Conservation (phyloP, 139 green algal species). For the Pedinophyceae sp. region DNA sequence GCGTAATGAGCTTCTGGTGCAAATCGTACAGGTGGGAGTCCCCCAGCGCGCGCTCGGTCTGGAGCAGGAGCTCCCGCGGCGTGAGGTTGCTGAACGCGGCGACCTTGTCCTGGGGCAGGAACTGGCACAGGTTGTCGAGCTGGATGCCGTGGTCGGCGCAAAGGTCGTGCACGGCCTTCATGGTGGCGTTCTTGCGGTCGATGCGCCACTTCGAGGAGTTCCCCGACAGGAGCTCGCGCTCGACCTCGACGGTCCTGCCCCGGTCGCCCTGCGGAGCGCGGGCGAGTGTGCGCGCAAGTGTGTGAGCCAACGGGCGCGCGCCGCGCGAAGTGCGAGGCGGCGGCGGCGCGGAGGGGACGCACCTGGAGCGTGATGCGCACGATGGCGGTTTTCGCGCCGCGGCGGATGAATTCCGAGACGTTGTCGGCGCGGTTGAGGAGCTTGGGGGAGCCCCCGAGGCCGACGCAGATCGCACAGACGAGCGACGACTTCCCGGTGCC, state of each 20-base stretch:
- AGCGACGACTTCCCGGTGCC: slow-evolving; percentile 85
- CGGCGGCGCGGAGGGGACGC: no score
- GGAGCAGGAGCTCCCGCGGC: slow-evolving; percentile 55
- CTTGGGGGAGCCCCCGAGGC: slow-evolving; percentile 47
- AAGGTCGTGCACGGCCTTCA: slow-evolving; percentile 38
- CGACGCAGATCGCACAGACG: slow-evolving; percentile 75
- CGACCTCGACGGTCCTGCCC: slow-evolving; percentile 9
- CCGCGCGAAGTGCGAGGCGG: no score
- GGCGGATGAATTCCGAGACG: slow-evolving; percentile 56
- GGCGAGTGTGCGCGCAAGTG: slow-evolving; percentile 16
- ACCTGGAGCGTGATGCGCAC: slow-evolving; percentile 67
- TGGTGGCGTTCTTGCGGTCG: slow-evolving; percentile 19
- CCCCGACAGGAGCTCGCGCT: slow-evolving; percentile 14
- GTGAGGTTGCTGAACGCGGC: slow-evolving; percentile 71
- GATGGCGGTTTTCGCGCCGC: slow-evolving; percentile 28
- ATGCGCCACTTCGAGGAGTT: slow-evolving; percentile 44
- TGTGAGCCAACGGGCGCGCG: no score
- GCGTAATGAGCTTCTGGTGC: slow-evolving; percentile 53
- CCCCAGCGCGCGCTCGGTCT: slow-evolving; percentile 78
- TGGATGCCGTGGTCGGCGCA: slow-evolving; percentile 69
- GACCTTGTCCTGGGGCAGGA: slow-evolving; percentile 91
- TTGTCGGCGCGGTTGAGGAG: slow-evolving; percentile 29
- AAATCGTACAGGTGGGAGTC: slow-evolving; percentile 44
- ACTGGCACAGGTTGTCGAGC: slow-evolving; percentile 95
- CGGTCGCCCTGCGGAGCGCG: slow-evolving; percentile 7